Evolutionary conservation across 139 green algal genomes (phyloP).

Genomic region (Zygnema cylindricum): DNA sequence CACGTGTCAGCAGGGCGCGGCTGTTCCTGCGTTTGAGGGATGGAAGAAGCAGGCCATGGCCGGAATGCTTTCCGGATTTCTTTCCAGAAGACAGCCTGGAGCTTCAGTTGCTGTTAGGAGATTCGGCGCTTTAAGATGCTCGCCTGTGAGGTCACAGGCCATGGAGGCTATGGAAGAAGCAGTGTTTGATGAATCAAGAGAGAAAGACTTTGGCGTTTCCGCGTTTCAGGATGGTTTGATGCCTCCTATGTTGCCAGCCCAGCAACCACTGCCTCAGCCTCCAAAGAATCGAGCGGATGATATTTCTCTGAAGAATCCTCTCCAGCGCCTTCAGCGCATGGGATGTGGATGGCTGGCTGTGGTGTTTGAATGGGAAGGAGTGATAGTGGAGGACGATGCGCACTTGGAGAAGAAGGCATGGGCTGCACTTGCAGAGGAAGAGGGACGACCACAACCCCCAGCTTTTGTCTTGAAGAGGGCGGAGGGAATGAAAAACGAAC

Average conservation of each 20-base stretch:
- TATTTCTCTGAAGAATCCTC: slow-evolving; percentile 72
- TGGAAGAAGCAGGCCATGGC: neutral
- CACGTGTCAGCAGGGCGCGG: neutral
- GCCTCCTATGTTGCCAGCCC: neutral
- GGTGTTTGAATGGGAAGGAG: slow-evolving; percentile 87
- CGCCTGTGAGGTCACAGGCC: slow-evolving; percentile 20
- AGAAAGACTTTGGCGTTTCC: neutral
- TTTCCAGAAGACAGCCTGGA: neutral
- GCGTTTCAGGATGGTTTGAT: neutral
- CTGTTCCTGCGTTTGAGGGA: neutral
- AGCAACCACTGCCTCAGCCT: neutral
- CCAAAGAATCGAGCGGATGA: slow-evolving; percentile 68
- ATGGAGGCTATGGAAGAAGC: slow-evolving; percentile 28
- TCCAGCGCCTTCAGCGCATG: slow-evolving; percentile 76
- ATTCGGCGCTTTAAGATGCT: neutral
- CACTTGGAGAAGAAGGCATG: slow-evolving; percentile 72
- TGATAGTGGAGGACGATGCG: slow-evolving; percentile 75
- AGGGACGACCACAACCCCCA: slow-evolving; percentile 77
- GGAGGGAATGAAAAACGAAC: slow-evolving; percentile 88
- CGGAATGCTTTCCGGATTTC: neutral
- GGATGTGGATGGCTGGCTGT: slow-evolving; percentile 89
- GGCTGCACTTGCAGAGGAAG: slow-evolving; percentile 81
- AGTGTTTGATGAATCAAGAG: slow-evolving; percentile 12
- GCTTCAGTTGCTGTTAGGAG: neutral
- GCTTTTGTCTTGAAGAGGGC: slow-evolving; percentile 74